These are phyloP conservation scores for Blastobotrys attinorum DNA, from an alignment of 805 yeast genomes.

Conservation along the genomic window DNA sequence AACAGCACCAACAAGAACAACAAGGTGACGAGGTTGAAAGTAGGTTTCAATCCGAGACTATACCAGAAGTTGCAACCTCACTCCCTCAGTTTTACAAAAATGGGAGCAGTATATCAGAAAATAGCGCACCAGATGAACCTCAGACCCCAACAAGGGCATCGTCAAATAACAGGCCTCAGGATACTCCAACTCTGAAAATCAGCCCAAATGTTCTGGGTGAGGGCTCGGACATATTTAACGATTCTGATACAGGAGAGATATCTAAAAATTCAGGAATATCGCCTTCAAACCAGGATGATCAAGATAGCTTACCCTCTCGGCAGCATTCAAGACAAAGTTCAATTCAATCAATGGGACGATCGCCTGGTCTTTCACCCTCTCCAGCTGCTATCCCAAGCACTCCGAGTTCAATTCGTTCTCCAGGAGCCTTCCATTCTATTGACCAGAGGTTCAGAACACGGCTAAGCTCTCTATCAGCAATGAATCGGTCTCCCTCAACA, in stretches of 20 bases:
- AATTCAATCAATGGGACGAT: background rate
- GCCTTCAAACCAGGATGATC: too few species aligned
- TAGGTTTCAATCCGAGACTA: too few species aligned
- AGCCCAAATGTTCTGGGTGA: too few species aligned
- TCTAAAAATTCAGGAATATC: too few species aligned
- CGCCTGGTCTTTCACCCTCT: slow-evolving; percentile 2
- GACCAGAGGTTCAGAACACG: slow-evolving; percentile 17
- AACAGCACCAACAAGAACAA: too few species aligned
- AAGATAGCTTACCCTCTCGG: slow-evolving; percentile 3
- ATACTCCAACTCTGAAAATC: too few species aligned
- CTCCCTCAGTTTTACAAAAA: slow-evolving; percentile 6
- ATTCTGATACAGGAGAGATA: too few species aligned
- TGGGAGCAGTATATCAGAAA: background rate
- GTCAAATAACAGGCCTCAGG: too few species aligned
- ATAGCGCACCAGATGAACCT: background rate
- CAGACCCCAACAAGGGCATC: background rate
- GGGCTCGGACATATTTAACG: too few species aligned
- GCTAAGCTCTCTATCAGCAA: slow-evolving; percentile 11
- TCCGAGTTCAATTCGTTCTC: slow-evolving; percentile 8
- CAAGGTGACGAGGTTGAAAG: too few species aligned
- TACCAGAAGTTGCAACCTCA: background rate
- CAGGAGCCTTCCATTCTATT: slow-evolving; percentile 9
- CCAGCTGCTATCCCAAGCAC: slow-evolving; percentile 6
- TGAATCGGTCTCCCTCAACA: background rate
- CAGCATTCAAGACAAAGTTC: slow-evolving; percentile 11